Percentiles rank a stretch among this genome's conserved stretches.
phyloP scores from a whole-genome alignment of 2,329 filamentous ascomycete species.

The Botrytis paeoniae region DNA sequence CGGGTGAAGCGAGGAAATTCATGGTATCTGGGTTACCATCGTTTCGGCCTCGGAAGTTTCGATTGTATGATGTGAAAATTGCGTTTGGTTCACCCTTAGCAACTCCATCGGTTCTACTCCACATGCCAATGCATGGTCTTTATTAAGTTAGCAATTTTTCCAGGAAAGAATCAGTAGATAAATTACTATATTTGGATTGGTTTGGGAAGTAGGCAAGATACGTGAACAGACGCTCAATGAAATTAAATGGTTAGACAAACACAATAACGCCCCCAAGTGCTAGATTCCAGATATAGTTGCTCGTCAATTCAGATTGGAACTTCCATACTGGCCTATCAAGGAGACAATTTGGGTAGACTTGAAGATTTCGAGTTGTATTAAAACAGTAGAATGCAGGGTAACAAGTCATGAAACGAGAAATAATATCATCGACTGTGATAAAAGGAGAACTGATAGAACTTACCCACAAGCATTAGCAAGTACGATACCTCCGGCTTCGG shows the following conservation, averaged over 20 bases:
- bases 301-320: background rate
- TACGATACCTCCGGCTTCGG: constrained; percentile 80
- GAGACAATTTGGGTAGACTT: background rate
- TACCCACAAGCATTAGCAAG: constrained; percentile 88
- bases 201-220: background rate
- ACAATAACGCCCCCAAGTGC: background rate
- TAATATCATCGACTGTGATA: background rate
- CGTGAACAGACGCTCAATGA: background rate
- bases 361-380: background rate
- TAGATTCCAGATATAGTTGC: background rate
- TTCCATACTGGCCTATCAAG: background rate
- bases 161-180: background rate
- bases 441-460: background rate
- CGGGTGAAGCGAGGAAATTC: constrained; percentile 97
- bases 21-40: constrained; percentile 95
- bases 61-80: constrained; percentile 96
- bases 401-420: background rate
- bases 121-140: constrained; percentile 76
- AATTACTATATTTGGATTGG: background rate
- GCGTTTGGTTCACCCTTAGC: constrained; percentile 85
- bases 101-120: constrained; percentile 86
- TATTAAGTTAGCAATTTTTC: background rate
- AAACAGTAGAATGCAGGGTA: background rate
- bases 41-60: constrained; percentile 95
- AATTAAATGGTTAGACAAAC: background rate